A percentile compares a stretch with the other conserved stretches of the same genome.
Evolutionary conservation across 2,329 filamentous ascomycete species (phyloP).

Genomic region (Colletotrichum sp.): DNA sequence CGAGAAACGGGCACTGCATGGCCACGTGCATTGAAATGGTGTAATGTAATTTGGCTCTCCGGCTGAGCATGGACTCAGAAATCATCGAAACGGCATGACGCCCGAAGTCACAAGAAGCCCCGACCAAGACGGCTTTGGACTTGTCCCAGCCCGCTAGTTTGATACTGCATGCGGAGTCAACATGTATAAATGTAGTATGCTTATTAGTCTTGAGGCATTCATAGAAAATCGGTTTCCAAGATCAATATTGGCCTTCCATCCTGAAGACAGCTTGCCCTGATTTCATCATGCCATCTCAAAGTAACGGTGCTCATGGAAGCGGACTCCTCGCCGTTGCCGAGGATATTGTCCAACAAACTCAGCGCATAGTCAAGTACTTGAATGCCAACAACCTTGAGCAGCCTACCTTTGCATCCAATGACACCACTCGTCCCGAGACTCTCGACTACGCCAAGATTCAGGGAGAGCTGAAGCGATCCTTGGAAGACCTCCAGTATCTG

Average conservation of each 20-base stretch:
- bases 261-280: neutral
- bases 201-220: neutral
- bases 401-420: neutral
- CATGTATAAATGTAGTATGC: neutral
- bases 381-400: neutral
- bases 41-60: neutral
- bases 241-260: neutral
- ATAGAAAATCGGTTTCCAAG: neutral
- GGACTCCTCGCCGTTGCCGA: neutral
- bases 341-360: neutral
- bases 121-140: neutral
- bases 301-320: neutral
- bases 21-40: neutral
- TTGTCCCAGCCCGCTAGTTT: neutral
- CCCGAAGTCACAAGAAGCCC: neutral
- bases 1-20: neutral
- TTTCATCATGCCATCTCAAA: neutral
- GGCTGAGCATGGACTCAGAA: neutral
- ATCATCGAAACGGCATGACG: neutral
- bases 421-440: neutral
- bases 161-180: neutral
- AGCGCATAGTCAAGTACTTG: neutral
- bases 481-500: constrained; percentile 20
- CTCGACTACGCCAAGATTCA: neutral
- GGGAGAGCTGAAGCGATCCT: neutral